Evolutionary conservation across 306 rosid species (phyloP).

Genomic region (Gynostemma pentaphyllum): DNA sequence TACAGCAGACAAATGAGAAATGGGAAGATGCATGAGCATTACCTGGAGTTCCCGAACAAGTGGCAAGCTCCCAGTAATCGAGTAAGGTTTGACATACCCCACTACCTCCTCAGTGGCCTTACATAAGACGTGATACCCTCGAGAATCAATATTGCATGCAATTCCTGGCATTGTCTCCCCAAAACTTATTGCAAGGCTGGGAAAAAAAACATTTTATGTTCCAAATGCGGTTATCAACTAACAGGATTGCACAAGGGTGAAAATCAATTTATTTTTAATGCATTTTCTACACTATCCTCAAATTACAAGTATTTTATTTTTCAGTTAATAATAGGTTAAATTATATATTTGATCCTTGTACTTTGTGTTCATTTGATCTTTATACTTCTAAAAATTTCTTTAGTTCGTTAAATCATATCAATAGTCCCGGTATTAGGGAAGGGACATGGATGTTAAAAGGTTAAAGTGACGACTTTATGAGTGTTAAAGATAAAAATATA

Average conservation of each 20-base stretch:
- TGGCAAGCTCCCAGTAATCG: slow-evolving; percentile 85
- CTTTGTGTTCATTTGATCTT: no score
- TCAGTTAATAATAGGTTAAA: no score
- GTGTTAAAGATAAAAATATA: no score
- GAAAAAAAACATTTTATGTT: slow-evolving; percentile 2
- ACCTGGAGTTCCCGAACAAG: slow-evolving; percentile 94
- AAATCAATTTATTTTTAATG: not conserved
- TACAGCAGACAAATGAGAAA: not conserved
- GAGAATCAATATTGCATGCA: slow-evolving; percentile 78
- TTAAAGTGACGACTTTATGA: no score
- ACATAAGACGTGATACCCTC: slow-evolving; percentile 69
- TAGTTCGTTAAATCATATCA: no score
- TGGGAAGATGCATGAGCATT: not conserved
- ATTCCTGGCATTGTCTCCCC: slow-evolving; percentile 67
- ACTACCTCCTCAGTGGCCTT: slow-evolving; percentile 92
- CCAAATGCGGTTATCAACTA: not conserved
- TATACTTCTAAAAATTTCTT: no score
- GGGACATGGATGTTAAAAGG: no score
- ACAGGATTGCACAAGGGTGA: not conserved
- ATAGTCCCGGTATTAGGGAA: no score
- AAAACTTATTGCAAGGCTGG: slow-evolving; percentile 61
- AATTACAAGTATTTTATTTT: not conserved
- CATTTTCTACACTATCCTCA: not conserved
- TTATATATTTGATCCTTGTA: no score
- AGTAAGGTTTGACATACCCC: slow-evolving; percentile 84